Conservation (phyloP, 768 basidiomycete genomes). For the Mycena metata region DNA sequence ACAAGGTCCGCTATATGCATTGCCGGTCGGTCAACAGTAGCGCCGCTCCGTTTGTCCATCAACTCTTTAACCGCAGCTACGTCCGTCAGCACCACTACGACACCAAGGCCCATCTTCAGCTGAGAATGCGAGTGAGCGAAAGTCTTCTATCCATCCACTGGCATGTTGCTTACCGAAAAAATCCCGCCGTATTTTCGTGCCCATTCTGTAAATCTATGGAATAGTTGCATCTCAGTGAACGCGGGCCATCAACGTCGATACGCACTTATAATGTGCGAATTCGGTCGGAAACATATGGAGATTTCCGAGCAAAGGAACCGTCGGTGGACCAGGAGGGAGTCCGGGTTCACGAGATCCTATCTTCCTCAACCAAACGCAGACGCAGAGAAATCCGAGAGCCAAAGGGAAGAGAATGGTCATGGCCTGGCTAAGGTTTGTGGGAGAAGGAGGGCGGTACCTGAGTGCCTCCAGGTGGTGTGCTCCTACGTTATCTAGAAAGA, state of each 20-base stretch:
- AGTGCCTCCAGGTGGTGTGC: no score
- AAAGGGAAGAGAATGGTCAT: slow-evolving; percentile 7
- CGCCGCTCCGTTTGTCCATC: slow-evolving; percentile 44
- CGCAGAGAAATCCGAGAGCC: background rate
- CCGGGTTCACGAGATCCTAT: slow-evolving; percentile 23
- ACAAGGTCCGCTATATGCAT: slow-evolving; percentile 39
- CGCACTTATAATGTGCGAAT: slow-evolving; percentile 30
- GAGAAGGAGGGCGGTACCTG: background rate
- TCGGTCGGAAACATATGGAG: slow-evolving; percentile 31
- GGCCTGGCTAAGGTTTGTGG: background rate
- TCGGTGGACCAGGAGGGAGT: slow-evolving; percentile 37
- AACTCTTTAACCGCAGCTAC: slow-evolving; percentile 42
- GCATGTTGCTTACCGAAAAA: slow-evolving; percentile 38
- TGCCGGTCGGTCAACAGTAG: slow-evolving; percentile 44
- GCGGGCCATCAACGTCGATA: background rate
- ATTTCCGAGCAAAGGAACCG: slow-evolving; percentile 30
- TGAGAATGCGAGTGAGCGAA: background rate
- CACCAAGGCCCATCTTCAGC: slow-evolving; percentile 41
- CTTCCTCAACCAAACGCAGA: background rate
- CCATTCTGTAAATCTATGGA: slow-evolving; percentile 46
- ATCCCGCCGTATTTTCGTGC: slow-evolving; percentile 45
- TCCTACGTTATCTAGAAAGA: no score
- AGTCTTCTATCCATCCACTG: slow-evolving; percentile 2
- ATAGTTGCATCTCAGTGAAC: background rate
- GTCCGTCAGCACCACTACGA: slow-evolving; percentile 43